Evolutionary conservation across 2,329 filamentous ascomycete species (phyloP).

Genomic region (Didymella lethalis): DNA sequence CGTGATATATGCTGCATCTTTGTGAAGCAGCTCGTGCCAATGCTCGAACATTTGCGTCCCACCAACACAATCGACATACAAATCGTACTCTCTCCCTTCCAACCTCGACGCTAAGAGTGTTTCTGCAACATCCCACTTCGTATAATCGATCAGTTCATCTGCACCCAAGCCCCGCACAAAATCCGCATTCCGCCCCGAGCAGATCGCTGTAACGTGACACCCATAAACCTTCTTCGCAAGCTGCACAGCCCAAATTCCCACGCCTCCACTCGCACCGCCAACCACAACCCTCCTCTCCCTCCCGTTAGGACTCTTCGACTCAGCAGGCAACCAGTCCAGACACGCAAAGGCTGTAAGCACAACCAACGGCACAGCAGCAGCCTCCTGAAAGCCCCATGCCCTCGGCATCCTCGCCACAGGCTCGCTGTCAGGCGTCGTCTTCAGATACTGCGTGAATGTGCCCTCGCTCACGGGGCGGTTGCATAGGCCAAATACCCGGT

Average conservation of each 20-base stretch:
- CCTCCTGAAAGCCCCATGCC: constrained; percentile 30
- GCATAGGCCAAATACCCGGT: constrained; percentile 39
- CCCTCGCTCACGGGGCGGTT: constrained; percentile 35
- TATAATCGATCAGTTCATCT: constrained; percentile 55
- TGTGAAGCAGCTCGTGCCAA: constrained; percentile 42
- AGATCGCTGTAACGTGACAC: constrained; percentile 58
- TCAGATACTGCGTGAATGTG: constrained; percentile 41
- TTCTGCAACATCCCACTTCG: constrained; percentile 40
- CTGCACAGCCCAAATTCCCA: constrained; percentile 49
- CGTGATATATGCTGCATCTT: constrained; percentile 52
- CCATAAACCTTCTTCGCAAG: constrained; percentile 49
- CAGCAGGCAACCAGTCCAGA: constrained; percentile 37
- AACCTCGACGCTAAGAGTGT: constrained; percentile 44
- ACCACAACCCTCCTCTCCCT: constrained; percentile 35
- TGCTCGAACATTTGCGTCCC: constrained; percentile 56
- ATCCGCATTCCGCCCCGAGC: constrained; percentile 57
- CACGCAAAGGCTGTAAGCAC: constrained; percentile 50
- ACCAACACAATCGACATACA: constrained; percentile 61
- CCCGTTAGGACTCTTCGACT: constrained; percentile 12
- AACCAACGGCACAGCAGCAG: constrained; percentile 49
- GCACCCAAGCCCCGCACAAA: constrained; percentile 59
- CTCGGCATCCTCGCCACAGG: constrained; percentile 38
- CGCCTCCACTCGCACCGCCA: constrained; percentile 44
- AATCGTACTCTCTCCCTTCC: constrained; percentile 49
- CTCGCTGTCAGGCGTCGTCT: constrained; percentile 24